phyloP scores from a whole-genome alignment of 805 yeast genomes.

The Debaryomyces maramus region DNA sequence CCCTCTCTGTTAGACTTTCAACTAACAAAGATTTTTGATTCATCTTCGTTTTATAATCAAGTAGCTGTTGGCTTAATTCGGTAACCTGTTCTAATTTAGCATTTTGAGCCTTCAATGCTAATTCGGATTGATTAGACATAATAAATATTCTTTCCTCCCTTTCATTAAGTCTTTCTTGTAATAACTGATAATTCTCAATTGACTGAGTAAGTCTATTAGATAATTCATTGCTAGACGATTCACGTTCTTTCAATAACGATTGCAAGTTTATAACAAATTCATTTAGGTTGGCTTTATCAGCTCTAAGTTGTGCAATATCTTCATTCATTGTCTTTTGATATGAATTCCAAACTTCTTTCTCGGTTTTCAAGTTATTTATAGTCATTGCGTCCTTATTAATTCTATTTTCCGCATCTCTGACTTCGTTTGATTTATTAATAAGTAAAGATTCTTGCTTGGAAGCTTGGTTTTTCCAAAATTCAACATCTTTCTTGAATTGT shows the following conservation, averaged over 20 bases:
- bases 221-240: slow-evolving; percentile 48
- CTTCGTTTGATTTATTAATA: slow-evolving; percentile 45
- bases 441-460: slow-evolving; percentile 38
- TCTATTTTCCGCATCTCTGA: slow-evolving; percentile 51
- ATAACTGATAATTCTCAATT: slow-evolving; percentile 44
- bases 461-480: slow-evolving; percentile 43
- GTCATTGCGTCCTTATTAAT: slow-evolving; percentile 47
- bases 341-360: slow-evolving; percentile 50
- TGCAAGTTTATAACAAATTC: slow-evolving; percentile 61
- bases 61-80: slow-evolving; percentile 46
- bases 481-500: slow-evolving; percentile 27
- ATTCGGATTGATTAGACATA: slow-evolving; percentile 57
- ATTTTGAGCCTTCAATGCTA: slow-evolving; percentile 52
- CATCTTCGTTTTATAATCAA: slow-evolving; percentile 42
- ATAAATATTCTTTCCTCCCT: slow-evolving; percentile 54
- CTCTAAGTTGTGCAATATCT: slow-evolving; percentile 52
- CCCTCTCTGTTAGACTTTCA: slow-evolving; percentile 40
- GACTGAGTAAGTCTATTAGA: slow-evolving; percentile 50
- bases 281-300: slow-evolving; percentile 60
- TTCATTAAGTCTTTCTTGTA: slow-evolving; percentile 48
- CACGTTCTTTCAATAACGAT: slow-evolving; percentile 60
- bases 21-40: slow-evolving; percentile 38
- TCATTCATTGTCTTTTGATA: slow-evolving; percentile 50
- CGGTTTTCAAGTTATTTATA: slow-evolving; percentile 51
- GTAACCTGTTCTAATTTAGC: slow-evolving; percentile 60